Evolutionary conservation across 1,284 basidiomycete genomes (phyloP).

Genomic region (Ganoderma boninense): DNA sequence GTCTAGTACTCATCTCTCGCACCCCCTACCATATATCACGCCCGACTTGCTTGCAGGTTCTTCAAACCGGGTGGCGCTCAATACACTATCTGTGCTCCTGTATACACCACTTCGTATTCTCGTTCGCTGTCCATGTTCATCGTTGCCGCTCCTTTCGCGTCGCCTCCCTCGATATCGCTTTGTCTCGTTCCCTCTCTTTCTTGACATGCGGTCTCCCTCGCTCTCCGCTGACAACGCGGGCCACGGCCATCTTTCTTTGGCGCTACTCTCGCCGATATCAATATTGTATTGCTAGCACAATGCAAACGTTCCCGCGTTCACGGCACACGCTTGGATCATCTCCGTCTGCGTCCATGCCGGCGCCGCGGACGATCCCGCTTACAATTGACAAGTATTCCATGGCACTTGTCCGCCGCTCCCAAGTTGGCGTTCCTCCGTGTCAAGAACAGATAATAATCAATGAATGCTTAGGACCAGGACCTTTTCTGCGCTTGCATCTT

Average conservation of each 20-base stretch:
- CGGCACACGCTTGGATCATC: constrained; percentile 12
- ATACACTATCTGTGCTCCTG: constrained; percentile 17
- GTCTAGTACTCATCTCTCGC: not conserved
- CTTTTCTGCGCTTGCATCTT: not conserved
- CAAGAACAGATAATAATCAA: not conserved
- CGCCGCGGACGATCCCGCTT: not conserved
- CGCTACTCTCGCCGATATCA: constrained; percentile 21
- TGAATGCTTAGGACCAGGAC: not conserved
- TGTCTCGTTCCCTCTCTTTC: constrained; percentile 10
- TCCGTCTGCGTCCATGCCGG: not conserved
- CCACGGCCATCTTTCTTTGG: not conserved
- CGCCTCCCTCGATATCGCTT: constrained; percentile 18
- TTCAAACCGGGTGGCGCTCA: constrained; percentile 28
- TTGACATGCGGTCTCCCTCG: constrained; percentile 6
- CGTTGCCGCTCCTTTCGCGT: not conserved
- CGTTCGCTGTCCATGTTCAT: constrained; percentile 4
- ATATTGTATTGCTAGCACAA: constrained; percentile 36
- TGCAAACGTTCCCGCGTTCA: constrained; percentile 31
- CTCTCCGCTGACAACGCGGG: not conserved
- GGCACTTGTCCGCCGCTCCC: not conserved
- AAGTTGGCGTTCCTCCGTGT: not conserved
- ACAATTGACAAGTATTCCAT: not conserved
- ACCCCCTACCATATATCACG: constrained; percentile 25
- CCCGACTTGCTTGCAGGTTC: constrained; percentile 37
- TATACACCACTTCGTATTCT: constrained; percentile 16